Conservation (phyloP, 2,329 filamentous ascomycete genomes). For the Cyphellophora europaea region DNA sequence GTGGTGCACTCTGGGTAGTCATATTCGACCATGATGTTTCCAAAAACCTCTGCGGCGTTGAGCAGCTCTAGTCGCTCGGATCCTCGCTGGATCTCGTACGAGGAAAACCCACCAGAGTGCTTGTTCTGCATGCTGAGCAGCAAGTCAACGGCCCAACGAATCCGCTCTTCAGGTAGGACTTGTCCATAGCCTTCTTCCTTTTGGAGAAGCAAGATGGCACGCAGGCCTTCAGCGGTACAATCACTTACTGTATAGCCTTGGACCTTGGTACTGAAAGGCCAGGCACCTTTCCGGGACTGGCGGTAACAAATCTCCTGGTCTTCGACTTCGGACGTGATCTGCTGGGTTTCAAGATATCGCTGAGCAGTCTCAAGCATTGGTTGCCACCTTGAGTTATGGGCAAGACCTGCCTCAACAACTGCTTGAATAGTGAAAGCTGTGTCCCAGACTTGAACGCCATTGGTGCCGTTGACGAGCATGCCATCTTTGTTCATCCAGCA, state of each 20-base stretch:
- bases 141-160: constrained; percentile 84
- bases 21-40: constrained; percentile 96
- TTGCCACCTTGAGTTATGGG: constrained; percentile 65
- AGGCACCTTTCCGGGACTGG: constrained; percentile 83
- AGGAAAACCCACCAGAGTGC: constrained; percentile 70
- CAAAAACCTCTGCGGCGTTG: constrained; percentile 95
- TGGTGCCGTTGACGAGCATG: constrained; percentile 91
- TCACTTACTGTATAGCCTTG: constrained; percentile 96
- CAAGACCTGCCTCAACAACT: constrained; percentile 67
- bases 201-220: constrained; percentile 77
- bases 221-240: constrained; percentile 84
- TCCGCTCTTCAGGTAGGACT: constrained; percentile 64
- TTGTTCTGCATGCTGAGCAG: constrained; percentile 83
- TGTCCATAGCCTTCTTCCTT: constrained; percentile 64
- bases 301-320: constrained; percentile 77
- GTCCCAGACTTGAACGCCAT: constrained; percentile 97
- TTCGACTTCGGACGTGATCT: constrained; percentile 73
- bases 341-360: constrained; percentile 79
- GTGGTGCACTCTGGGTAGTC: constrained; percentile 98
- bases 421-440: constrained; percentile 84
- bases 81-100: constrained; percentile 77
- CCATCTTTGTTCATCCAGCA: constrained; percentile 89
- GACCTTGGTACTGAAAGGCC: constrained; percentile 86
- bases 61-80: constrained; percentile 71
- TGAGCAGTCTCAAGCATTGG: constrained; percentile 78